Conservation (phyloP, 768 basidiomycete species). For the Podaxis pistillaris region DNA sequence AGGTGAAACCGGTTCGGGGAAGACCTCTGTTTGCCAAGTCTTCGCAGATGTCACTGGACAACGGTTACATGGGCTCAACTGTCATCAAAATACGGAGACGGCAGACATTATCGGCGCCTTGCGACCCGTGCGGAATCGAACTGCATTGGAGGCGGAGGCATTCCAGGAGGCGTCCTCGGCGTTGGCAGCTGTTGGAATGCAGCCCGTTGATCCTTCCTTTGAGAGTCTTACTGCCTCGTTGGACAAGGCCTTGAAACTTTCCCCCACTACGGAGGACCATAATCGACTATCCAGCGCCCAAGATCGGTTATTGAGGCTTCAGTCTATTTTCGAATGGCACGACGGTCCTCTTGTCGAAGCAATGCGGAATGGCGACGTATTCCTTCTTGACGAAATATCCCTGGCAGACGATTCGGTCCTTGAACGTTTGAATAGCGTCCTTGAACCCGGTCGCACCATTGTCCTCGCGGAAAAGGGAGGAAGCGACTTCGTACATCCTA, state of each 20-base stretch:
- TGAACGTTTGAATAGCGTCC: slow-evolving; percentile 93
- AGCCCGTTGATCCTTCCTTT: slow-evolving; percentile 20
- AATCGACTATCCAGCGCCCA: slow-evolving; percentile 40
- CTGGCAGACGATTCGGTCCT: slow-evolving; percentile 97
- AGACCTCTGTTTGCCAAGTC: slow-evolving; percentile 94
- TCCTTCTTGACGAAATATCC: slow-evolving; percentile 95
- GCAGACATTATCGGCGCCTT: slow-evolving; percentile 94
- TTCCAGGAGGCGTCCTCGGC: slow-evolving; percentile 39
- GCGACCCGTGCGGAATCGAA: slow-evolving; percentile 81
- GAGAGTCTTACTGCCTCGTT: slow-evolving; percentile 28
- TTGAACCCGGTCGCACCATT: slow-evolving; percentile 87
- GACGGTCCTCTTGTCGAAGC: slow-evolving; percentile 95
- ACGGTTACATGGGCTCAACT: slow-evolving; percentile 75
- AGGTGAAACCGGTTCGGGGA: slow-evolving; percentile 96
- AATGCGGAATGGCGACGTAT: slow-evolving; percentile 82
- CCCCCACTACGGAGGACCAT: slow-evolving; percentile 20
- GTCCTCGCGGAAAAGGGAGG: slow-evolving; percentile 94
- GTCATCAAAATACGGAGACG: slow-evolving; percentile 98
- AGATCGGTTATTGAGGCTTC: slow-evolving; percentile 44
- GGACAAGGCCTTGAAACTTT: slow-evolving; percentile 24
- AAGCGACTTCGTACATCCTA: slow-evolving; percentile 61
- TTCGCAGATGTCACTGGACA: slow-evolving; percentile 67
- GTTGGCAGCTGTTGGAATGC: slow-evolving; percentile 42
- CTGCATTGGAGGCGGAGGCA: slow-evolving; percentile 49
- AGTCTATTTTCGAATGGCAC: slow-evolving; percentile 94